Evolutionary conservation across 2,329 filamentous ascomycete genomes (phyloP).

Genomic region (Ceratocystis diversiconidia): DNA sequence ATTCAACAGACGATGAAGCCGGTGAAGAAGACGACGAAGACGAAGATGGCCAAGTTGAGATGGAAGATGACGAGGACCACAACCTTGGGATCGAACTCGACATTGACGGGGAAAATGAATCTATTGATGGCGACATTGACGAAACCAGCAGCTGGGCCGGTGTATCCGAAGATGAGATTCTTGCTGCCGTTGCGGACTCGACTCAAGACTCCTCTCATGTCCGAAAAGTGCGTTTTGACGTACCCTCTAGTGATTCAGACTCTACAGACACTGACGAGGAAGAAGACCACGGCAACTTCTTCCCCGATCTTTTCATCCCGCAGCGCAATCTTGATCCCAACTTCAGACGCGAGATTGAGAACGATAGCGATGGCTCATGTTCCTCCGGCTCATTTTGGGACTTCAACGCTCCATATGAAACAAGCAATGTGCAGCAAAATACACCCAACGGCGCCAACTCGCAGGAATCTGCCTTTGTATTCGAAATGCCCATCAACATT

Average conservation of each 20-base stretch:
- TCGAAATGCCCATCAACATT: slow-evolving; percentile 29
- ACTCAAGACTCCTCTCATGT: slow-evolving; percentile 31
- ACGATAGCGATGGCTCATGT: slow-evolving; percentile 45
- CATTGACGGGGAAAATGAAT: slow-evolving; percentile 6
- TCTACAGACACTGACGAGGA: slow-evolving; percentile 42
- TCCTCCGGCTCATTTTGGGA: slow-evolving; percentile 51
- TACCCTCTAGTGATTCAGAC: slow-evolving; percentile 50
- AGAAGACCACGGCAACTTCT: slow-evolving; percentile 45
- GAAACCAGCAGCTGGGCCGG: slow-evolving; percentile 15
- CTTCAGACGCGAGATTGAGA: slow-evolving; percentile 60
- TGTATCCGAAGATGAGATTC: slow-evolving; percentile 8
- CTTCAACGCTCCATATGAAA: slow-evolving; percentile 33
- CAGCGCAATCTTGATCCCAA: slow-evolving; percentile 58
- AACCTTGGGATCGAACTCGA: slow-evolving; percentile 22
- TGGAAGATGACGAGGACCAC: slow-evolving; percentile 21
- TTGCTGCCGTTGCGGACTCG: slow-evolving; percentile 33
- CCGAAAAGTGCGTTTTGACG: slow-evolving; percentile 61
- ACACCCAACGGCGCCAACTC: slow-evolving; percentile 26
- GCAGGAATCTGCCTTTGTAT: slow-evolving; percentile 20
- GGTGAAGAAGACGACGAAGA: slow-evolving; percentile 16
- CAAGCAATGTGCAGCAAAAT: slow-evolving; percentile 29
- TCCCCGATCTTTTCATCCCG: slow-evolving; percentile 65
- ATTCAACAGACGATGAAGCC: slow-evolving; percentile 1
- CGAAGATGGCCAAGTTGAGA: slow-evolving; percentile 2
- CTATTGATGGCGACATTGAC: slow-evolving; percentile 13